These are phyloP conservation scores for Hyphopichia buzzinii DNA, from an alignment of 1,139 yeast genomes.

Conservation along the genomic window DNA sequence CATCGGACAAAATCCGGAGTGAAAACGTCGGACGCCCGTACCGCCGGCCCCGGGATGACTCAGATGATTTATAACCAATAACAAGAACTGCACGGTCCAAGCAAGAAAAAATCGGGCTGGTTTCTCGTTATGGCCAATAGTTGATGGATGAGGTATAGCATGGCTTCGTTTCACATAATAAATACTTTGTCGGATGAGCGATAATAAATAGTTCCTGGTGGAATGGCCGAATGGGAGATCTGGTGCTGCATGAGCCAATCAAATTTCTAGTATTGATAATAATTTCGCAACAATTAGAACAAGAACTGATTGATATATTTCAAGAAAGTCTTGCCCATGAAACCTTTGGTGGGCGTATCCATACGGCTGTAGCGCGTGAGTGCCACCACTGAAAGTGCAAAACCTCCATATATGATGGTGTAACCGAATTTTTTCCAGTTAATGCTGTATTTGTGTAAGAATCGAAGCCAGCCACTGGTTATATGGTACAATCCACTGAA, in stretches of 20 bases:
- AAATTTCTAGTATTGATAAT: not conserved
- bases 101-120: too few relatives aligned
- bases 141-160: too few relatives aligned
- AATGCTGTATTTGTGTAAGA: slow-evolving; percentile 24
- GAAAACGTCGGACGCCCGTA: too few relatives aligned
- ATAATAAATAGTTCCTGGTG: too few relatives aligned
- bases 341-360: slow-evolving; percentile 21
- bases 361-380: slow-evolving; percentile 20
- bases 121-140: too few relatives aligned
- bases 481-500: slow-evolving; percentile 33
- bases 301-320: slow-evolving; percentile 13
- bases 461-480: slow-evolving; percentile 35
- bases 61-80: too few relatives aligned
- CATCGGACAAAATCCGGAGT: too few relatives aligned
- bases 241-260: not conserved
- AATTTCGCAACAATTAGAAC: not conserved
- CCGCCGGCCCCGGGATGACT: too few relatives aligned
- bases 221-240: too few relatives aligned
- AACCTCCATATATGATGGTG: slow-evolving; percentile 22
- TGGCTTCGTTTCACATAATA: too few relatives aligned
- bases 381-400: slow-evolving; percentile 24
- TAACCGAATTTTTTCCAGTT: slow-evolving; percentile 37
- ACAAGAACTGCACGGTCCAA: too few relatives aligned
- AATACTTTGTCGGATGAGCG: too few relatives aligned
- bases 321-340: slow-evolving; percentile 27